These are phyloP conservation scores for Posidonia australis DNA, from an alignment of 106 monocot genomes.

Conservation along the genomic window DNA sequence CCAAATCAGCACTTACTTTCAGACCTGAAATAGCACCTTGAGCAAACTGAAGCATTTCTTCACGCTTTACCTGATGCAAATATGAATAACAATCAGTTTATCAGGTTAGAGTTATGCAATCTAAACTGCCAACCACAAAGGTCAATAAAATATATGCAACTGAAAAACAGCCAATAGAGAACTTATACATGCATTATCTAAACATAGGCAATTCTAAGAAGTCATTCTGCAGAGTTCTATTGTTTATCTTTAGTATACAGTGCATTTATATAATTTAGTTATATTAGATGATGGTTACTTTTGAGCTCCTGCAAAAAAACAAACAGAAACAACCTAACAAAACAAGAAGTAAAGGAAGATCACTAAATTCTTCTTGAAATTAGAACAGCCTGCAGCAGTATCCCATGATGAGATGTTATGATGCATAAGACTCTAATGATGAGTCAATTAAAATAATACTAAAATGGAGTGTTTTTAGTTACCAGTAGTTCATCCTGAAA, in stretches of 20 bases:
- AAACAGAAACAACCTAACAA: background rate
- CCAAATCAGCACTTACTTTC: constrained; percentile 78
- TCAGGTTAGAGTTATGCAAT: no score
- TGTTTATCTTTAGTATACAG: no score
- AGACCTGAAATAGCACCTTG: constrained; percentile 84
- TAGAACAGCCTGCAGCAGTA: background rate
- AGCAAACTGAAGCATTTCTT: constrained; percentile 93
- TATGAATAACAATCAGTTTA: background rate
- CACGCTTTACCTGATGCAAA: constrained; percentile 63
- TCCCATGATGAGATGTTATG: no score
- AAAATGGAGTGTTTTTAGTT: constrained; percentile 8
- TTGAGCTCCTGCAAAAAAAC: background rate
- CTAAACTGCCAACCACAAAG: no score
- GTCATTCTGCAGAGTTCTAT: no score
- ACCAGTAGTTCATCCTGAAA: constrained; percentile 96
- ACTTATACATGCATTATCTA: no score
- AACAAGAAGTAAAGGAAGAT: background rate
- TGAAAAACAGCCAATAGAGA: no score
- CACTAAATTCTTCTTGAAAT: background rate
- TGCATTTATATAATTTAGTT: no score
- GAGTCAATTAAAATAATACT: background rate
- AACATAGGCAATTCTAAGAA: no score
- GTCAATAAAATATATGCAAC: no score
- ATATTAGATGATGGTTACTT: background rate
- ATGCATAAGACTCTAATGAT: background rate